Conservation (phyloP, 2,329 filamentous ascomycete genomes). For the Periconia macrospinosa region DNA sequence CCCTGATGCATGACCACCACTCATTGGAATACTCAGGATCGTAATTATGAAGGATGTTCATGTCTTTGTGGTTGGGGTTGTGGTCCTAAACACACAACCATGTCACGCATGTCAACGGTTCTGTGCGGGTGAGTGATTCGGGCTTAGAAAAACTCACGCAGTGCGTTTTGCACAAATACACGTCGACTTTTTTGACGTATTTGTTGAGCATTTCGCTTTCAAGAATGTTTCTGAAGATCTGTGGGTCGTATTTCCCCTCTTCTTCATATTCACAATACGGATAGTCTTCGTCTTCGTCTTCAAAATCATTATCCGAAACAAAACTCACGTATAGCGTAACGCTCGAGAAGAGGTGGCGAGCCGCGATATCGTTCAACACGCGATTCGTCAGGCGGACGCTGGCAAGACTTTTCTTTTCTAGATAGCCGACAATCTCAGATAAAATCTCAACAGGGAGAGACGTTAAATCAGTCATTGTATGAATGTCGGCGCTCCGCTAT, state of each 20-base stretch:
- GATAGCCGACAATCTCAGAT: not conserved
- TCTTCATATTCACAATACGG: not conserved
- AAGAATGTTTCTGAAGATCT: constrained; percentile 5
- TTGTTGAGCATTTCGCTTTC: constrained; percentile 1
- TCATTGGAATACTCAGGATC: not conserved
- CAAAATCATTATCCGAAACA: not conserved
- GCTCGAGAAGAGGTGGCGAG: not conserved
- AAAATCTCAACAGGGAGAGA: not conserved
- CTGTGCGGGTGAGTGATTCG: no score
- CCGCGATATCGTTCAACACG: constrained; percentile 1
- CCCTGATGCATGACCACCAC: not conserved
- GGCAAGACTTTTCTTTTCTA: not conserved
- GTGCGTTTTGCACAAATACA: constrained; percentile 10
- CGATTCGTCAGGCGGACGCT: not conserved
- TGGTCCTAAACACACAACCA: not conserved
- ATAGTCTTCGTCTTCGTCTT: not conserved
- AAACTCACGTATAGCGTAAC: constrained; percentile 7
- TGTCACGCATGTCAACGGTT: not conserved
- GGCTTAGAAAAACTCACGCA: constrained; percentile 1
- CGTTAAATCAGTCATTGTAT: not conserved
- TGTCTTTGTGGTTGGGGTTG: not conserved
- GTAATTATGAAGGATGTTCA: no score
- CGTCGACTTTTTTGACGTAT: constrained; percentile 5
- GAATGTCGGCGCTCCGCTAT: not conserved
- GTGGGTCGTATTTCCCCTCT: constrained; percentile 1